These are phyloP conservation scores for Wallacemonas sp. DNA, from an alignment of 208 protist species.

Conservation along the genomic window DNA sequence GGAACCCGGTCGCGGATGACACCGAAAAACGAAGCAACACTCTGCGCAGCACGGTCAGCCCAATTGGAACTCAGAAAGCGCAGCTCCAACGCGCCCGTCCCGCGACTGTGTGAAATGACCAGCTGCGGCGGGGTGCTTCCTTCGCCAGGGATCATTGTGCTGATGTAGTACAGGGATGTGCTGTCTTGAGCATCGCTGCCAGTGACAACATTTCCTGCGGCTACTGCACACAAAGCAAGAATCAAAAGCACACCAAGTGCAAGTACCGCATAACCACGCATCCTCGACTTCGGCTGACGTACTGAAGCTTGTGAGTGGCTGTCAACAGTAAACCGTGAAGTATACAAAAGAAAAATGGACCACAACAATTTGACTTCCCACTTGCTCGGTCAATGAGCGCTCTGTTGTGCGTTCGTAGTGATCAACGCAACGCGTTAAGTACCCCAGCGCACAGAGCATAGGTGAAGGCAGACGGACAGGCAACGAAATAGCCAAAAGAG, in stretches of 20 bases:
- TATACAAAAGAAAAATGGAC: no score
- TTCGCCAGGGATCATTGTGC: conserved; percentile 26
- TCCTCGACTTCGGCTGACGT: no score
- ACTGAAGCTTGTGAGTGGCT: no score
- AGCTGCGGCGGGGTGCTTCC: conserved; percentile 21
- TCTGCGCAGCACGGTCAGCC: background rate
- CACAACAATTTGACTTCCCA: no score
- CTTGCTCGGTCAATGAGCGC: no score
- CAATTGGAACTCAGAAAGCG: background rate
- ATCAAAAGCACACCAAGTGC: background rate
- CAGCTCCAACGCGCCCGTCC: background rate
- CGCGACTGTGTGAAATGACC: background rate
- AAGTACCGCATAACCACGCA: no score
- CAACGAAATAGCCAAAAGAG: no score
- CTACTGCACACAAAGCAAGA: background rate
- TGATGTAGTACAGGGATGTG: conserved; percentile 19
- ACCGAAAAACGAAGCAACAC: background rate
- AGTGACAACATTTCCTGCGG: background rate
- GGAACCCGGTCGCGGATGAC: background rate
- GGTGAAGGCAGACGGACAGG: no score
- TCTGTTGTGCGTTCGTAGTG: no score
- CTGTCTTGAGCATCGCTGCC: background rate
- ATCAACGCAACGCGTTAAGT: no score
- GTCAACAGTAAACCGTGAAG: no score
- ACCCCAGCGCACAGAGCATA: no score